Conservation (phyloP, 306 rosid species). For the Castanopsis chinensis region DNA sequence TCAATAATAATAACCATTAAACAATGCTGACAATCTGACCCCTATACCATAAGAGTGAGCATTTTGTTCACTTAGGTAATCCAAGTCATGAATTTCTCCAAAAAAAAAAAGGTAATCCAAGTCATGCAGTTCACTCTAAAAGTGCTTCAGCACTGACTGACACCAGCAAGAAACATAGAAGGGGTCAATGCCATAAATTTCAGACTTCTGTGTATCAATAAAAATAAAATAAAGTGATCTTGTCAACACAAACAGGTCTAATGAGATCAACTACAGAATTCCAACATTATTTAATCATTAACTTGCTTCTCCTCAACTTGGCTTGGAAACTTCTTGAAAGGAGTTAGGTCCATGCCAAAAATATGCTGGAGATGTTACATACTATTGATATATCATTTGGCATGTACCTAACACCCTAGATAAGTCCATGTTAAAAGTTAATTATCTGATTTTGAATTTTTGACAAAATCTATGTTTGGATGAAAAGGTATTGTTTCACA, state of each 20-base stretch:
- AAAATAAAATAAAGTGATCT: background rate
- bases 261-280: background rate
- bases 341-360: background rate
- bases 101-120: background rate
- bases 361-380: background rate
- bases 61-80: background rate
- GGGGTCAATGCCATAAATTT: background rate
- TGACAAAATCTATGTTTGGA: background rate
- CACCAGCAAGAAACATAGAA: background rate
- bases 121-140: background rate
- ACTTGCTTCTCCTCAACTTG: background rate
- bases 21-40: background rate
- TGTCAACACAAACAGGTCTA: background rate
- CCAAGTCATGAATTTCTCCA: constrained; percentile 3
- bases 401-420: background rate
- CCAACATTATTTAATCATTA: background rate
- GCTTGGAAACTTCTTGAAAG: background rate
- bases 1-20: constrained; percentile 7
- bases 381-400: background rate
- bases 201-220: background rate
- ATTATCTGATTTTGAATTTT: background rate
- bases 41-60: background rate
- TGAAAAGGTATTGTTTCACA: background rate
- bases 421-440: background rate
- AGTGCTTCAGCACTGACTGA: background rate